Evolutionary conservation across 2,329 filamentous ascomycete genomes (phyloP), one percentile per base, ranked within the genome.

Genomic region (Alternaria ethzedia): DNA sequence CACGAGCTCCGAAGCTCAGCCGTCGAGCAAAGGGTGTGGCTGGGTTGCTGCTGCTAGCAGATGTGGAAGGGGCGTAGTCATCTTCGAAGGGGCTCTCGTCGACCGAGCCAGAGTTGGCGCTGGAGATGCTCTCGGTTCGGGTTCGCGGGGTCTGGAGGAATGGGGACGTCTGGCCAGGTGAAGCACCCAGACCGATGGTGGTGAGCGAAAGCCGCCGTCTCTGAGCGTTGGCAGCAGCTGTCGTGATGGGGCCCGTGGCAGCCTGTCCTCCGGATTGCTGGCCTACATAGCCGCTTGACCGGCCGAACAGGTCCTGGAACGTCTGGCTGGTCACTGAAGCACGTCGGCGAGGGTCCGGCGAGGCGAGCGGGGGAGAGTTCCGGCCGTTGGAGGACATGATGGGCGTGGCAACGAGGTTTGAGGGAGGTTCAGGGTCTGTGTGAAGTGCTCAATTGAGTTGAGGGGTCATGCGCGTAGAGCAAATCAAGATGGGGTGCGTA

Each of bases 1-100:
- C 92, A 79, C 93, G 89, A 65, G 91, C 91, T 65, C 95, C 94
- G 75, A 97, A 96, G 82, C 94, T 97, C 84, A 97, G 90, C 63
- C 94, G 91, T 71, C 94, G 90, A 63, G 88, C 88, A 77, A 94
- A 95, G 32, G 94, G 92, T 12, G 91, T 92, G 57, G 84, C 86
- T 32, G 92, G 90, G 15, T 86, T 85, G 70, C 86, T 87, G 74
- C 85, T 87, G 8, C 72, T 61, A 83, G 86, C 86, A 73, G 85
- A 87, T 23, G 67, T 63, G 83, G 81, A 80, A 55, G 81, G 78
- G n/a, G 83, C 79, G 43, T 84, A 80, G 57, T 84, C 82, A 63
- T 94, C 91, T 66, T 84, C 83, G 64, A 85, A 83, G 13, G 83
- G 83, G 17, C 80, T 83, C 71, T 85, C 83, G 69, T 85, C 83